Conservation (phyloP, 768 basidiomycete species). For the Panaeolus cyanescens region DNA sequence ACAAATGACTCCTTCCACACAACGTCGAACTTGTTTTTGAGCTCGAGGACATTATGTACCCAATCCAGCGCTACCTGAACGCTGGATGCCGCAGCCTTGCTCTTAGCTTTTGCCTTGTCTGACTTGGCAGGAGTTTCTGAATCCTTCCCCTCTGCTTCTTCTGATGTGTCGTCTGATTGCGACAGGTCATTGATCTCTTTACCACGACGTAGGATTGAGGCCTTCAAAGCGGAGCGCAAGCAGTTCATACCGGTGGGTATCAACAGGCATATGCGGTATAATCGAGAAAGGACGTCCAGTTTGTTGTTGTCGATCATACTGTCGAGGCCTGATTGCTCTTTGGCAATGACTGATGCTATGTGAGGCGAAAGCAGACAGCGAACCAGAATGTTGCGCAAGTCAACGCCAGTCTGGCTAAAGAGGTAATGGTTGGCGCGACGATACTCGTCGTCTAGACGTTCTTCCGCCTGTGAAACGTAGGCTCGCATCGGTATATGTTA, state of each 20-base stretch:
- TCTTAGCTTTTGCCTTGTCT: conserved; percentile 42
- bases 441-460: conserved; percentile 80
- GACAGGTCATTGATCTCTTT: conserved; percentile 75
- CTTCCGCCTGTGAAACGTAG: conserved; percentile 61
- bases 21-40: conserved; percentile 90
- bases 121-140: conserved; percentile 34
- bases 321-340: conserved; percentile 84
- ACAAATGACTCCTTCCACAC: conserved; percentile 74
- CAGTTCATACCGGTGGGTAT: conserved; percentile 67
- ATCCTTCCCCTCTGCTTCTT: conserved; percentile 29
- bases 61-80: conserved; percentile 79
- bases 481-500: conserved; percentile 10
- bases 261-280: conserved; percentile 75
- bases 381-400: conserved; percentile 77
- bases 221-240: conserved; percentile 68
- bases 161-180: conserved; percentile 38
- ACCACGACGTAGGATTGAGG: conserved; percentile 73
- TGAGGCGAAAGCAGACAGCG: conserved; percentile 77
- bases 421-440: conserved; percentile 87
- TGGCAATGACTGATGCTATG: conserved; percentile 70
- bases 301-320: conserved; percentile 84
- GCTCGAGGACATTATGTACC: conserved; percentile 88
- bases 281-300: conserved; percentile 70
- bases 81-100: conserved; percentile 43
- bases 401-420: conserved; percentile 66